phyloP scores from a whole-genome alignment of 2,329 filamentous ascomycete genomes.

The Pseudocercospora musae region DNA sequence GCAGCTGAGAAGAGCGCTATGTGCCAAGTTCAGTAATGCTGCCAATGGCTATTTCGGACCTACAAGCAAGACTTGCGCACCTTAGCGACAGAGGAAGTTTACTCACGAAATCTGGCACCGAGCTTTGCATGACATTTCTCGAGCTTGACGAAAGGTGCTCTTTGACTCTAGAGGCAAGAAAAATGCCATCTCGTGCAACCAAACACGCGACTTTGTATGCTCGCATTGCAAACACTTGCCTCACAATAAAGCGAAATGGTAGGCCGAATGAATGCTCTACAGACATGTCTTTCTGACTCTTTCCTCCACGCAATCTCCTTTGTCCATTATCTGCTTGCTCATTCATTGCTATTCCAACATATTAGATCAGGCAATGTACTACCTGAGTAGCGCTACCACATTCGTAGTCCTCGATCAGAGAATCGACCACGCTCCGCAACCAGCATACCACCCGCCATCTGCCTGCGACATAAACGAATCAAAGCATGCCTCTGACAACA shows the following conservation, averaged over 20 bases:
- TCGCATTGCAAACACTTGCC: slow-evolving; percentile 2
- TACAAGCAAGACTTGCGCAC: background rate
- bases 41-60: background rate
- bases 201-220: slow-evolving; percentile 4
- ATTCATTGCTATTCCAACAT: background rate
- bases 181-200: slow-evolving; percentile 4
- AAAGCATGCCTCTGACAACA: slow-evolving; percentile 24
- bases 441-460: background rate
- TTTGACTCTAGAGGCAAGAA: background rate
- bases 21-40: background rate
- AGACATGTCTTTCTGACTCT: background rate
- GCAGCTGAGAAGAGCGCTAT: background rate
- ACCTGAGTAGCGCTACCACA: background rate
- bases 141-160: background rate
- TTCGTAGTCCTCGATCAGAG: background rate
- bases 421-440: background rate
- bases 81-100: background rate
- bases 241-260: background rate
- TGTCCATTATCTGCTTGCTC: background rate
- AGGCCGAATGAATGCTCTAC: background rate
- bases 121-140: background rate
- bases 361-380: background rate
- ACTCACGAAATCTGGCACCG: background rate
- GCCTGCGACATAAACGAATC: background rate
- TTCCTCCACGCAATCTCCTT: background rate